Evolutionary conservation across 352 stramenopile genomes (phyloP).

Genomic region (Pythium phragmiticola): DNA sequence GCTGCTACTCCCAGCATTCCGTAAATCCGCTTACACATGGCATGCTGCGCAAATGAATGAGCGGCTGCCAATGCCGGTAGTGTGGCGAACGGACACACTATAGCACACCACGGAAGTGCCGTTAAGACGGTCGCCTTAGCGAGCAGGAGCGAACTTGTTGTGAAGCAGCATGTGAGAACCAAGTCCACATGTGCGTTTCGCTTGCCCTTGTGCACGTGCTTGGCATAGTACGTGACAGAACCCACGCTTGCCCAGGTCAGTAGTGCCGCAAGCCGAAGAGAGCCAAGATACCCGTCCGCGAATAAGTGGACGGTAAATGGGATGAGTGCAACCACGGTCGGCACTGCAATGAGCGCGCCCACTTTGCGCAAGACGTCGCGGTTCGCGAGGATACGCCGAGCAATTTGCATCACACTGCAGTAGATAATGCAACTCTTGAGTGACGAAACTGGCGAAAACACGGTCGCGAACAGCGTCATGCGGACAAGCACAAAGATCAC

Average conservation of each 20-base stretch:
- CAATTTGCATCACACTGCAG: slow-evolving; percentile 2
- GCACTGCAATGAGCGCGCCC: neutral
- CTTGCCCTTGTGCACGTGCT: neutral
- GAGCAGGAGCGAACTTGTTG: slow-evolving; percentile 8
- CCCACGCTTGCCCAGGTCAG: neutral
- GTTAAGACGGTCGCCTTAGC: neutral
- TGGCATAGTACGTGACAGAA: neutral
- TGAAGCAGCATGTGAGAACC: neutral
- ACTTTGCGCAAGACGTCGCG: slow-evolving; percentile 5
- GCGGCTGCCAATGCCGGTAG: neutral
- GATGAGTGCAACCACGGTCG: neutral
- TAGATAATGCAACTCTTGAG: slow-evolving; percentile 20
- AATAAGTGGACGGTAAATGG: slow-evolving; percentile 12
- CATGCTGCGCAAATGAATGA: neutral
- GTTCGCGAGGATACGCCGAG: slow-evolving; percentile 8
- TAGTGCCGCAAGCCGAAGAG: slow-evolving; percentile 3
- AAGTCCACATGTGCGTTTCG: neutral
- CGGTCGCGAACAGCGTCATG: slow-evolving; percentile 7
- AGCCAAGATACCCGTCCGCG: slow-evolving; percentile 4
- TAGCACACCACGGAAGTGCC: slow-evolving; percentile 6
- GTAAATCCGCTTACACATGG: neutral
- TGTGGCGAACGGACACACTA: slow-evolving; percentile 1
- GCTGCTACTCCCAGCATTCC: neutral
- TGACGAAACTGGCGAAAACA: slow-evolving; percentile 5
- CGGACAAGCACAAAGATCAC: slow-evolving; percentile 22